These are phyloP conservation scores for Narthecium ossifragum DNA, from an alignment of 106 monocot genomes.

Conservation along the genomic window DNA sequence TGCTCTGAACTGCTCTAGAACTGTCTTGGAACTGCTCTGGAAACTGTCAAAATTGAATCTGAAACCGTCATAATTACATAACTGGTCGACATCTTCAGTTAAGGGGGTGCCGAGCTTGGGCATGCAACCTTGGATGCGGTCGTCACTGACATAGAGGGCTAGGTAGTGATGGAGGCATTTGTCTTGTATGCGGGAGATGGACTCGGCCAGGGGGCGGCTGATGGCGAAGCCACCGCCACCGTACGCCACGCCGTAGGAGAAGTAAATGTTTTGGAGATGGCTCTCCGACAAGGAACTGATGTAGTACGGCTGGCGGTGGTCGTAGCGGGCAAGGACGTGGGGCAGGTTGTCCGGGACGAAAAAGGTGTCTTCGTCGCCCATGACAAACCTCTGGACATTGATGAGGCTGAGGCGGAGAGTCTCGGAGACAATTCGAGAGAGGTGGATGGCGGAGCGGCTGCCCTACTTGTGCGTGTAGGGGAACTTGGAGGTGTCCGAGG, in stretches of 20 bases:
- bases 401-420: constrained; percentile 41
- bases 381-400: constrained; percentile 68
- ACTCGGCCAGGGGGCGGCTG: constrained; percentile 34
- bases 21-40: too few relatives aligned
- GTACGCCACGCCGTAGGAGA: constrained; percentile 43
- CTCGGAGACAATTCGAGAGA: constrained; percentile 92
- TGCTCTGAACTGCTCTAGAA: too few relatives aligned
- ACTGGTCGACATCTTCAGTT: too few relatives aligned
- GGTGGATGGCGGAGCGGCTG: constrained; percentile 71
- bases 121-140: constrained; percentile 50
- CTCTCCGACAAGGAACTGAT: constrained; percentile 42
- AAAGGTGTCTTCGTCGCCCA: constrained; percentile 93
- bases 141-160: constrained; percentile 43
- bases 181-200: constrained; percentile 26
- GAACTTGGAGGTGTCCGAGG: constrained; percentile 55
- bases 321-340: constrained; percentile 24
- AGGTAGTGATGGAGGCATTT: constrained; percentile 38
- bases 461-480: constrained; percentile 64
- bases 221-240: constrained; percentile 57
- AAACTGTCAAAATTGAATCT: too few relatives aligned
- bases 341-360: constrained; percentile 42
- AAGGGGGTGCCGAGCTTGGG: constrained; percentile 53
- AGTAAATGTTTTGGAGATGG: constrained; percentile 34
- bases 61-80: too few relatives aligned
- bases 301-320: constrained; percentile 38